These are phyloP conservation scores for Calcarisporium arbuscula DNA, from an alignment of 2,329 filamentous ascomycete genomes.

Conservation along the genomic window DNA sequence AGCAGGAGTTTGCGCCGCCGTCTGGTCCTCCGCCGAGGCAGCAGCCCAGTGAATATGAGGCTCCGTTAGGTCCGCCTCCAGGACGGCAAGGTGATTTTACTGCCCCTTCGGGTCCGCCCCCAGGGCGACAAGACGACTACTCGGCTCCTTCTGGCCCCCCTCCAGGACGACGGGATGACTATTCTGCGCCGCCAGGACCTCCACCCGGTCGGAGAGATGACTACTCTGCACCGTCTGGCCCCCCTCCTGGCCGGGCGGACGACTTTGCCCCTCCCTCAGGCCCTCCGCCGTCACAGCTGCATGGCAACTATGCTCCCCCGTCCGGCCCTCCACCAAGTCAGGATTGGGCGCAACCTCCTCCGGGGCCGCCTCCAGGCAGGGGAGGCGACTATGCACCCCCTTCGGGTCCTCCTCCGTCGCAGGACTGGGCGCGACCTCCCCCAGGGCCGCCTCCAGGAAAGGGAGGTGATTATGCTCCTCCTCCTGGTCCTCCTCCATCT, in stretches of 20 bases:
- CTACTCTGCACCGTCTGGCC: conserved; percentile 15
- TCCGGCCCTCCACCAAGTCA: conserved; percentile 24
- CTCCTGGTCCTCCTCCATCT: conserved; percentile 22
- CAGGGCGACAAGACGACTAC: conserved; percentile 14
- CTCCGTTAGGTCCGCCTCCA: conserved; percentile 25
- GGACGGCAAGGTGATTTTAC: conserved; percentile 14
- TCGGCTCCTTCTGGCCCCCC: conserved; percentile 17
- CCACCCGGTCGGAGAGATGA: conserved; percentile 18
- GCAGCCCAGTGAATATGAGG: conserved; percentile 21
- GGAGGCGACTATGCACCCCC: conserved; percentile 21
- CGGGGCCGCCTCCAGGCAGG: conserved; percentile 24
- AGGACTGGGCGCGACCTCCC: conserved; percentile 25
- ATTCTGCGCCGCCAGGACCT: conserved; percentile 25
- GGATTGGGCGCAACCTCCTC: conserved; percentile 15
- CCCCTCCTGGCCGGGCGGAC: conserved; percentile 14
- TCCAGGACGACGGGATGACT: conserved; percentile 16
- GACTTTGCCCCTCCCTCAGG: conserved; percentile 20
- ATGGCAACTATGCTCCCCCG: conserved; percentile 18
- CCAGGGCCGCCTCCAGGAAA: conserved; percentile 23
- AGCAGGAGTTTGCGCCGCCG: conserved; percentile 20
- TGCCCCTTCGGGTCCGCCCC: conserved; percentile 16
- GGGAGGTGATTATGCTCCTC: conserved; percentile 19
- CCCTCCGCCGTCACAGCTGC: conserved; percentile 21
- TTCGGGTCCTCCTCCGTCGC: conserved; percentile 27
- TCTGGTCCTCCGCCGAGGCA: conserved; percentile 17